Base-by-base conservation (phyloP, 2,329 filamentous ascomycete genomes). In the Venturia asperata region DNA sequence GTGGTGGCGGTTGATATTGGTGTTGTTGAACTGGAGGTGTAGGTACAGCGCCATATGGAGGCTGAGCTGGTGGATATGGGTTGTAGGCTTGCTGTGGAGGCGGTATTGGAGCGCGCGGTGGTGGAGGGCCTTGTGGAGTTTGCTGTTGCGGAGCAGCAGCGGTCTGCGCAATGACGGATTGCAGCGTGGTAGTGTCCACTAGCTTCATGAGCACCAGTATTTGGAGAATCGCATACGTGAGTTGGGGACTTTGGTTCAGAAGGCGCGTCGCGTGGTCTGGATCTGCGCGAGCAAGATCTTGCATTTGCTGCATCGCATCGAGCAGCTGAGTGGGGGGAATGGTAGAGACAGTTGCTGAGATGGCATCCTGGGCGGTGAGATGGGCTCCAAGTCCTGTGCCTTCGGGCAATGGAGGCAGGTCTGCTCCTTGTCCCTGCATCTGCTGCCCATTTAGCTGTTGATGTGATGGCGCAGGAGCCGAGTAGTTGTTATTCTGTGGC, bases 161-260 rank as follows among this genome's bases (percentile, higher is more conserved):
- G 41, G 74, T 74, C 5, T 80, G 77, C 72, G 95, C 90, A 64
- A 97, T 83, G 39, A 97, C 90, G 5, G 89, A 87, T 68, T 88
- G 85, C 64, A 97, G 87, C 3, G 92, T 87, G 70, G 87, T 87
- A 17, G 91, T 89, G 66, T 94, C 93, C 65, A 97, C 91, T 11
- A 97, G 86, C 58, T 92, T 91, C 85, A 97, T 94, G 45, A 97
- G 85, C 1, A 97, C 85, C 11, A 97, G 83, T 30, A 92, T 90
- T 77, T 97, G 93, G 78, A 97, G 97, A 69, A 97, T 89, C 66
- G 94, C 94, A 72, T 96, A 97, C 5, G 91, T 87, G 56, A 99
- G 86, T 77, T 99, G 94, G 0, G 94, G 94, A 1, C 92, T 92
- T 78, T 93, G 89, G 68, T 88, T 83, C 52, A 99, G 85, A 49